phyloP scores from a whole-genome alignment of 2,329 filamentous ascomycete genomes.

The Fusarium sp. region DNA sequence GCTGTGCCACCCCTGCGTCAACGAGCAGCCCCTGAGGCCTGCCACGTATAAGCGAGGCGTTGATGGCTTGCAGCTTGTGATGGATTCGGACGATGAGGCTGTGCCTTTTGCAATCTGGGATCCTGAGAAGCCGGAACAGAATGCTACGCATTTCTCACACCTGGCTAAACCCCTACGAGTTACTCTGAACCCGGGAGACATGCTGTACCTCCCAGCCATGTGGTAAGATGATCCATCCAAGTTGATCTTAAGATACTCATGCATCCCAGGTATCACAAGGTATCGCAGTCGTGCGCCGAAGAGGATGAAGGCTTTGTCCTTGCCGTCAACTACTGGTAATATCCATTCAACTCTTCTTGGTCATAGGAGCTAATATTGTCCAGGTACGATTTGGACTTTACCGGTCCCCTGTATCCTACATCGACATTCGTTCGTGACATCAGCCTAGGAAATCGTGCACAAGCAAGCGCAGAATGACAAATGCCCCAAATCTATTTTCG shows the following conservation, averaged over 20 bases:
- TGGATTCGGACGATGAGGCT: slow-evolving; percentile 49
- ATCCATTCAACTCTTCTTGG: slow-evolving; percentile 1
- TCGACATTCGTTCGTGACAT: slow-evolving; percentile 65
- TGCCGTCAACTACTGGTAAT: slow-evolving; percentile 84
- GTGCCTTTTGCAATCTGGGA: slow-evolving; percentile 83
- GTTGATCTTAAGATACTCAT: background rate
- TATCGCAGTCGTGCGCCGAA: slow-evolving; percentile 74
- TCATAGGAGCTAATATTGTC: background rate
- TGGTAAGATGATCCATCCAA: slow-evolving; percentile 64
- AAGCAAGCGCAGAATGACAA: slow-evolving; percentile 20
- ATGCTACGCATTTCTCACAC: slow-evolving; percentile 68
- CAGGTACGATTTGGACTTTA: slow-evolving; percentile 83
- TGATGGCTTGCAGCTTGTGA: slow-evolving; percentile 44
- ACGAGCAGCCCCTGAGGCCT: slow-evolving; percentile 67
- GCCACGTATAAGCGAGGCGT: slow-evolving; percentile 67
- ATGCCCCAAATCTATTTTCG: slow-evolving; percentile 23
- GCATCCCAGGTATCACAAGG: slow-evolving; percentile 79
- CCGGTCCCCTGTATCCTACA: slow-evolving; percentile 73
- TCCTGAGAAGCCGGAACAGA: slow-evolving; percentile 67
- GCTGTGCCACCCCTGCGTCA: slow-evolving; percentile 74
- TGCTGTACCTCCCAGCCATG: slow-evolving; percentile 84
- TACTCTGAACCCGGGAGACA: slow-evolving; percentile 78
- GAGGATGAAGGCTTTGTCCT: slow-evolving; percentile 81
- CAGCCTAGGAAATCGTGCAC: slow-evolving; percentile 28
- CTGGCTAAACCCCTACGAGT: slow-evolving; percentile 73